Evolutionary conservation across 2,329 filamentous ascomycete species (phyloP), one percentile per base, ranked within the genome.

Genomic region (Aspergillus pseudoterreus): DNA sequence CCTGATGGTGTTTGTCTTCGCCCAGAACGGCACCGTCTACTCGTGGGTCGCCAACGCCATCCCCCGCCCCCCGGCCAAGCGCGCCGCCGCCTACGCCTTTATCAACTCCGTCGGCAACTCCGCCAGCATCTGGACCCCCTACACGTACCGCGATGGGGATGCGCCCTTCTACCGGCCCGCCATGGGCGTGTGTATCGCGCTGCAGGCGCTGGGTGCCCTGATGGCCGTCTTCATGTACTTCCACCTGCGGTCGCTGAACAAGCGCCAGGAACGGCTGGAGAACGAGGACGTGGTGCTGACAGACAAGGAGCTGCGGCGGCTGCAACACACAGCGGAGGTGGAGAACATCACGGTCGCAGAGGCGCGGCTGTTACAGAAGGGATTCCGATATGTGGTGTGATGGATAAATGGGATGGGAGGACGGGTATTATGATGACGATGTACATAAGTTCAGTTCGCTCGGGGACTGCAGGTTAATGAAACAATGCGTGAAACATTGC

Each of bases 41-140:
- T 70, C 72, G 4, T 80, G 79, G 79, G 78, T 81, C 46, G 74
- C 75, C 1, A 75, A 72, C 33, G 72, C 75, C 2, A 74, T 82
- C 27, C 74, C 78, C 0, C 74, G 78, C 0, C 79, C 79, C 0
- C 77, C 78, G 0, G 79, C 78, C 1, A 82, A 82, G 63, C 75
- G 79, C 39, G 79, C 79, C 1, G 78, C 78, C 1, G 78, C 79
- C 0, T 75, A 78, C 44, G 79, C 79, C 1, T 76, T 81, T 43
- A 80, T 82, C 66, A 82, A 82, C 57, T 74, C 76, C 1, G 63
- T 82, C 21, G 78, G 77, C 30, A 82, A 82, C 61, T 75, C 72
- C 1, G 76, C 76, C 33, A 74, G 70, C 52, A 81, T 82, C 58
- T 82, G 76, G 73, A 78, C 75, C 0, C 72, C 76, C 0, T 80